Conservation (phyloP, 2,329 filamentous ascomycete species). For the Colletotrichum limetticola region DNA sequence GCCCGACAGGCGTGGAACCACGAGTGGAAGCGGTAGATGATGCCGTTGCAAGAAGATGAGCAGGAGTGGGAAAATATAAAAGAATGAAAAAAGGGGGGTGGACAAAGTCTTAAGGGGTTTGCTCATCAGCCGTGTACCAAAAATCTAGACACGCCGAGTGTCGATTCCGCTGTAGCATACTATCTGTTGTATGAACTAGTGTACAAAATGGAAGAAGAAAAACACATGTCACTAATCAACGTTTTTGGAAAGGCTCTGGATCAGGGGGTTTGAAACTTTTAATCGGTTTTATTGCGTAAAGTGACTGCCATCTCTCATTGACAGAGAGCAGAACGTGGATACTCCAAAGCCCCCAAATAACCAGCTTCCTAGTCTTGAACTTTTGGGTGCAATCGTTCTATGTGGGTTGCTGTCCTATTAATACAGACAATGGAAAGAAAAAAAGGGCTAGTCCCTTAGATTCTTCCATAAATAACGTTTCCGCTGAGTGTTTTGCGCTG, state of each 20-base stretch:
- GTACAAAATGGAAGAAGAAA: neutral
- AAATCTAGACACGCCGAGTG: neutral
- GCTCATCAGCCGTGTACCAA: slow-evolving; percentile 5
- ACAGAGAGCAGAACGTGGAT: neutral
- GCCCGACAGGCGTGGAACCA: slow-evolving; percentile 88
- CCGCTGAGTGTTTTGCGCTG: neutral
- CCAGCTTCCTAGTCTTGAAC: slow-evolving; percentile 22
- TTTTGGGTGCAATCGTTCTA: slow-evolving; percentile 35
- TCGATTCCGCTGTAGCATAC: slow-evolving; percentile 1
- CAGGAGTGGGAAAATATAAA: neutral
- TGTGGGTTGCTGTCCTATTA: slow-evolving; percentile 42
- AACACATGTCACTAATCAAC: neutral
- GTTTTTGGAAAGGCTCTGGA: neutral
- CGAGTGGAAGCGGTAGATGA: slow-evolving; percentile 77
- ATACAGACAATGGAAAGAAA: slow-evolving; percentile 40
- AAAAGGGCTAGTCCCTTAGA: neutral
- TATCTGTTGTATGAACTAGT: neutral
- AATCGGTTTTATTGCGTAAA: slow-evolving; percentile 15
- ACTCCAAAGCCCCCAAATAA: slow-evolving; percentile 2
- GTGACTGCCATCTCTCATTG: neutral
- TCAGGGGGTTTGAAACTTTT: neutral
- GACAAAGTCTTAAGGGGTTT: neutral
- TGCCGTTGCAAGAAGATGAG: neutral
- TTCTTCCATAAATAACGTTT: slow-evolving; percentile 13
- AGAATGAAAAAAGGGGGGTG: neutral